phyloP scores from a whole-genome alignment of 768 basidiomycete species.

The Mycena rebaudengoi region DNA sequence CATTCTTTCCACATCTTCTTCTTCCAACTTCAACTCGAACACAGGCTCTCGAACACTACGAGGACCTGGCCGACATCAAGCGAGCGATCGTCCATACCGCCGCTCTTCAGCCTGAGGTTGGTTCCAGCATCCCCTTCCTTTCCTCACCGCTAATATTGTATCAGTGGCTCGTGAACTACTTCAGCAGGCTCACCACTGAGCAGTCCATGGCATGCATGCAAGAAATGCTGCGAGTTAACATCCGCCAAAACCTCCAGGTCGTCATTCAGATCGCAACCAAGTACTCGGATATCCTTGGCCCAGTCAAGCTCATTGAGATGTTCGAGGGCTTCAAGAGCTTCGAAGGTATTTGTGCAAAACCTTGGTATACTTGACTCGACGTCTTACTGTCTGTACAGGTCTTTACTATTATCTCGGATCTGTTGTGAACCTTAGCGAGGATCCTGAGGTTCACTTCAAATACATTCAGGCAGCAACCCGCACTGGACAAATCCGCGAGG shows the following conservation, averaged over 20 bases:
- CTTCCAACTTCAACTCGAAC: slow-evolving; percentile 23
- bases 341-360: slow-evolving; percentile 75
- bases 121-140: slow-evolving; percentile 34
- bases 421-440: slow-evolving; percentile 95
- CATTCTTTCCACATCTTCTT: slow-evolving; percentile 13
- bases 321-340: slow-evolving; percentile 98
- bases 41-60: slow-evolving; percentile 98
- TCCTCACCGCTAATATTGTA: slow-evolving; percentile 12
- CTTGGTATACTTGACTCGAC: background rate
- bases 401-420: slow-evolving; percentile 99
- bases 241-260: slow-evolving; percentile 95
- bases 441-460: slow-evolving; percentile 99
- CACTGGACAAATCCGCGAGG: slow-evolving; percentile 98
- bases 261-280: slow-evolving; percentile 98
- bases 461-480: slow-evolving; percentile 99
- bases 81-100: slow-evolving; percentile 94
- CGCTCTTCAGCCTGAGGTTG: slow-evolving; percentile 82
- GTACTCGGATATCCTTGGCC: slow-evolving; percentile 97
- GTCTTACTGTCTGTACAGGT: slow-evolving; percentile 49
- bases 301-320: slow-evolving; percentile 97
- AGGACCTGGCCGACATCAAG: slow-evolving; percentile 98
- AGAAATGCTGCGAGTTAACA: slow-evolving; percentile 97
- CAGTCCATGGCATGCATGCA: slow-evolving; percentile 96
- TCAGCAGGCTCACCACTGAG: slow-evolving; percentile 95
- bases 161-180: slow-evolving; percentile 97